Conservation (phyloP, 768 basidiomycete genomes). For the Heimioporus sp. region DNA sequence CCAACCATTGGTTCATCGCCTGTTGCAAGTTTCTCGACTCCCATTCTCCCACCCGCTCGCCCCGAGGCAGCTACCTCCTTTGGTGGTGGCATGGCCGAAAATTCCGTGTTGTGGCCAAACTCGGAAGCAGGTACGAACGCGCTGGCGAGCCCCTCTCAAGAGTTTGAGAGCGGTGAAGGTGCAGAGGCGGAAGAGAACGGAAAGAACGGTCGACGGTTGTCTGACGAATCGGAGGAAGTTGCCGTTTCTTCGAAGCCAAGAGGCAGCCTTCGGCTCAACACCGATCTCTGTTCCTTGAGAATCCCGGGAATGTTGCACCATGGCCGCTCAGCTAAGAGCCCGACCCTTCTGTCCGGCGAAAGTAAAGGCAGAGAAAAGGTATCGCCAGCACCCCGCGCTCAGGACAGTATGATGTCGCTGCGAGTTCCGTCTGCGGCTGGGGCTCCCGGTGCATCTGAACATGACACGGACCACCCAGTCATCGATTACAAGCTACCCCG, state of each 20-base stretch:
- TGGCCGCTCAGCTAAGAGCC: not conserved
- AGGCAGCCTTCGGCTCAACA: slow-evolving; percentile 1
- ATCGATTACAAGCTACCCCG: slow-evolving; percentile 66
- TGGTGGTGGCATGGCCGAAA: slow-evolving; percentile 5
- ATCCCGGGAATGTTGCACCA: not conserved
- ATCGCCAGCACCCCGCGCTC: not conserved
- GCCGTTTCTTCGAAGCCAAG: not conserved
- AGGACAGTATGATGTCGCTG: not conserved
- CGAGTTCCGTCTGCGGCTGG: not conserved
- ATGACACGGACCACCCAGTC: slow-evolving; percentile 14
- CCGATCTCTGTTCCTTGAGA: not conserved
- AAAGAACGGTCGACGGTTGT: slow-evolving; percentile 1
- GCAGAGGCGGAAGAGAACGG: slow-evolving; percentile 9
- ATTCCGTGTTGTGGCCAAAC: slow-evolving; percentile 6
- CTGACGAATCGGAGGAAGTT: slow-evolving; percentile 8
- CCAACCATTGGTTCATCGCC: slow-evolving; percentile 11
- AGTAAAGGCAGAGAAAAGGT: slow-evolving; percentile 1
- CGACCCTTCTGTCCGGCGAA: not conserved
- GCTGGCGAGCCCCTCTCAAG: slow-evolving; percentile 10
- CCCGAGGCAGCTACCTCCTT: not conserved
- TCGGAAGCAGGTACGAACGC: slow-evolving; percentile 18
- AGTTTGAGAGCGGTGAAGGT: slow-evolving; percentile 12
- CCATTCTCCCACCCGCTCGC: slow-evolving; percentile 8
- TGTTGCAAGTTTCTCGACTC: slow-evolving; percentile 19
- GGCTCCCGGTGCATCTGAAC: slow-evolving; percentile 2